Evolutionary conservation across 371 early-diverging fungal genomes (phyloP).

Genomic region (Rhizopus stolonifer): DNA sequence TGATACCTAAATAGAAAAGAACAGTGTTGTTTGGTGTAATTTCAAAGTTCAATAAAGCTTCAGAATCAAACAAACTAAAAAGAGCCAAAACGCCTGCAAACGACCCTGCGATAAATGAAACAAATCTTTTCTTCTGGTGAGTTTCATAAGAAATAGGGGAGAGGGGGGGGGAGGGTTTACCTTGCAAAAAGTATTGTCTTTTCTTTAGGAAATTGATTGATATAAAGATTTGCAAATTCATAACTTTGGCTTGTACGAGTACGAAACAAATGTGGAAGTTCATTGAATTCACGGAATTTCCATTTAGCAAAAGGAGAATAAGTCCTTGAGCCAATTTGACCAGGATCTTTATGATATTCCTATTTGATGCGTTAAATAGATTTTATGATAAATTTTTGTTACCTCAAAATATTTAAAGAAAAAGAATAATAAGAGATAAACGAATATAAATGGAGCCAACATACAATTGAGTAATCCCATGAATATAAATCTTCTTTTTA

Average conservation of each 20-base stretch:
- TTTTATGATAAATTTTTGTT: conserved; percentile 20
- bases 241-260: conserved; percentile 73
- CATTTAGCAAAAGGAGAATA: conserved; percentile 88
- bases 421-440: conserved; percentile 78
- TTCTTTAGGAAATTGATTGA: conserved; percentile 88
- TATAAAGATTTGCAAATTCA: conserved; percentile 75
- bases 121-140: conserved; percentile 59
- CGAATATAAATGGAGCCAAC: conserved; percentile 86
- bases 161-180: conserved; percentile 28
- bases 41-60: conserved; percentile 84
- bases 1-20: conserved; percentile 89
- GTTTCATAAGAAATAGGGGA: neutral
- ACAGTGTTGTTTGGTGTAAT: conserved; percentile 84
- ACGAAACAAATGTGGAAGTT: conserved; percentile 88
- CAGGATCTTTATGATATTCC: conserved; percentile 90
- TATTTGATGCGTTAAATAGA: conserved; percentile 19
- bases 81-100: conserved; percentile 83
- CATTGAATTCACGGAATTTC: conserved; percentile 97
- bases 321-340: conserved; percentile 74
- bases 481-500: conserved; percentile 80
- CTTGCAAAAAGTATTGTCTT: conserved; percentile 75
- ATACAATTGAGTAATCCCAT: conserved; percentile 86
- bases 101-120: conserved; percentile 88
- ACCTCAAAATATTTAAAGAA: conserved; percentile 96
- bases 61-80: conserved; percentile 85